Conservation (phyloP, 139 green algal genomes). For the Diplosphaera chodatii region DNA sequence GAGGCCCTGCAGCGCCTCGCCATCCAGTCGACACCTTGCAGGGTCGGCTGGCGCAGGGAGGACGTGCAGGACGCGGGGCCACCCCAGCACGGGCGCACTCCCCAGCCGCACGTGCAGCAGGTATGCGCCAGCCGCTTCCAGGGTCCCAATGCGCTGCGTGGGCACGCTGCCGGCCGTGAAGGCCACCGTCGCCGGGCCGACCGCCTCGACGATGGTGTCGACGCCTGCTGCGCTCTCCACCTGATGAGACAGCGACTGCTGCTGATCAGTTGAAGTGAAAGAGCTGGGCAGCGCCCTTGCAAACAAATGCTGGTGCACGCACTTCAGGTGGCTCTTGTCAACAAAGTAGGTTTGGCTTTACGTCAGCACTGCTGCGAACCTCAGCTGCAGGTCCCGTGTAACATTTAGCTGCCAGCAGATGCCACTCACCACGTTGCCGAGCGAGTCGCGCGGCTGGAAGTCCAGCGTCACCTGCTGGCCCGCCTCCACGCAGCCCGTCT, state of each 20-base stretch:
- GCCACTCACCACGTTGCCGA: not conserved
- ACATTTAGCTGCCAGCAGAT: no score
- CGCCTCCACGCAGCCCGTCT: not conserved
- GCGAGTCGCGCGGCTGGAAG: not conserved
- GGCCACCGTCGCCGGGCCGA: not conserved
- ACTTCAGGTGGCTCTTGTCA: no score
- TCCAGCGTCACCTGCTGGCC: not conserved
- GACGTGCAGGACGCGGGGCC: constrained; percentile 4
- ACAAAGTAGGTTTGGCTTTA: no score
- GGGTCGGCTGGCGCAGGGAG: not conserved
- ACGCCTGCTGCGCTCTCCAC: not conserved
- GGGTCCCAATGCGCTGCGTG: not conserved
- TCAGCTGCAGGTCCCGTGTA: no score
- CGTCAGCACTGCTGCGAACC: no score
- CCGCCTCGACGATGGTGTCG: not conserved
- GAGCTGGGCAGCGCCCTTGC: no score
- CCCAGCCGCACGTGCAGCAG: constrained; percentile 4
- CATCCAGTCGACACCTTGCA: not conserved
- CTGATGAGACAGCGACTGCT: no score
- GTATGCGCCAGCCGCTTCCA: constrained; percentile 8
- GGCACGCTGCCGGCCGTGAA: not conserved
- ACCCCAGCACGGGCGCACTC: not conserved
- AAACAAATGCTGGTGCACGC: no score
- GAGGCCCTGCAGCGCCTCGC: not conserved
- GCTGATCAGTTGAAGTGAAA: no score